Evolutionary conservation across 139 green algal genomes (phyloP).

Genomic region (Parachlorella kessleri): DNA sequence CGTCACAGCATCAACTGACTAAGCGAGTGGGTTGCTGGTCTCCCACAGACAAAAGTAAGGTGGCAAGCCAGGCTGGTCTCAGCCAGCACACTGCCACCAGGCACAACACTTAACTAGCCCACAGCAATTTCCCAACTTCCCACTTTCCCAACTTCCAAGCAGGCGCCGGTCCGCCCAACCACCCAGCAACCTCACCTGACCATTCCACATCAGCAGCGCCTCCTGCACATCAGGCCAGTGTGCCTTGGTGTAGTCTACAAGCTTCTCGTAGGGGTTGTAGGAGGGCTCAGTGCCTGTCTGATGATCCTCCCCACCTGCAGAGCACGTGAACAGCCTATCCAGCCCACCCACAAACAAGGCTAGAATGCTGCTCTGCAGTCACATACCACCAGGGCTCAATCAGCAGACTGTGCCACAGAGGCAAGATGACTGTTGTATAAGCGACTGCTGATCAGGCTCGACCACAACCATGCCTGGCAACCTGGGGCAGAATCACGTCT

Average conservation of each 20-base stretch:
- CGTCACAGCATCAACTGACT: too few relatives aligned
- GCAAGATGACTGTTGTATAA: neutral
- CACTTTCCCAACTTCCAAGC: too few relatives aligned
- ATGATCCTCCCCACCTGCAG: conserved; percentile 54
- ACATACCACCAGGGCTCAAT: neutral
- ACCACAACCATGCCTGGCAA: neutral
- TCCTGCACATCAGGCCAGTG: conserved; percentile 49
- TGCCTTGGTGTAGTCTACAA: conserved; percentile 42
- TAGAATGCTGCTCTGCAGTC: neutral
- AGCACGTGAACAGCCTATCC: neutral
- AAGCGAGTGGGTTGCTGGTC: too few relatives aligned
- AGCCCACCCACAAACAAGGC: neutral
- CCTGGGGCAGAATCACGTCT: neutral
- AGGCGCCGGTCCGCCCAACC: too few relatives aligned
- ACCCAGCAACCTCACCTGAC: conserved; percentile 56
- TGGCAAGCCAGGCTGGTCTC: too few relatives aligned
- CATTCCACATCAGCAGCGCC: conserved; percentile 56
- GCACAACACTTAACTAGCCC: too few relatives aligned
- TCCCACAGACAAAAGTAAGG: too few relatives aligned
- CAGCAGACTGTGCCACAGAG: neutral
- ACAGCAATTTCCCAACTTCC: too few relatives aligned
- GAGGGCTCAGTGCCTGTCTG: conserved; percentile 34
- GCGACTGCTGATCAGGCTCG: neutral
- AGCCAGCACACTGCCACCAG: too few relatives aligned
- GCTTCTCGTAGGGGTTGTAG: conserved; percentile 44